Conservation (phyloP, 139 green algal species). For the Parachlorella kessleri region DNA sequence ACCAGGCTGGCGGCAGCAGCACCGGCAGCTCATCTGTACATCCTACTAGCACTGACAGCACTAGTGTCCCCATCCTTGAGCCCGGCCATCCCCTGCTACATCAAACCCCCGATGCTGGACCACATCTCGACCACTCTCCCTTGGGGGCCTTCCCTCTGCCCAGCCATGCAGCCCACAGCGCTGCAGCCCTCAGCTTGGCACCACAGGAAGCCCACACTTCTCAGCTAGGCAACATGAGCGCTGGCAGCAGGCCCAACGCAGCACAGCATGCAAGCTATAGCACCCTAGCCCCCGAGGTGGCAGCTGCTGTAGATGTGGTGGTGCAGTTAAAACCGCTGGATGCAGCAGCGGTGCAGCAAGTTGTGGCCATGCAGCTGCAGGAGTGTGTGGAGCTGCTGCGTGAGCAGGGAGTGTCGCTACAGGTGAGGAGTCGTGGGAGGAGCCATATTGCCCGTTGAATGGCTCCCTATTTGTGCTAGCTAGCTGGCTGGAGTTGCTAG, state of each 20-base stretch:
- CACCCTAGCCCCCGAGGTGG: slow-evolving; percentile 7
- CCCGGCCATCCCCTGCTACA: no score
- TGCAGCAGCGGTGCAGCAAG: background rate
- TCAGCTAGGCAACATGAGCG: background rate
- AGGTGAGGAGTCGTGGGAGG: no score
- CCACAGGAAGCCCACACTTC: background rate
- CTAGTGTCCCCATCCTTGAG: no score
- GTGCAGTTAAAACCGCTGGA: slow-evolving; percentile 8
- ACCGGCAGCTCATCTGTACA: no score
- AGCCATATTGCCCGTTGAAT: no score
- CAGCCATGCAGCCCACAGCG: slow-evolving; percentile 4
- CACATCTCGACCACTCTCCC: no score
- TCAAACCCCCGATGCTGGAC: no score
- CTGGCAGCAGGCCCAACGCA: background rate
- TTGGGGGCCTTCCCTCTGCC: no score
- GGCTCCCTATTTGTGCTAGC: no score
- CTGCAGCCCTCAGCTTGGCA: slow-evolving; percentile 8
- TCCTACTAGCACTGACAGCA: no score
- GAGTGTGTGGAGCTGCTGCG: background rate
- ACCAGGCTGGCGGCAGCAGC: background rate
- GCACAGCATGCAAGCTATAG: background rate
- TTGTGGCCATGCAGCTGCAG: slow-evolving; percentile 20
- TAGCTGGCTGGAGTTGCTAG: no score
- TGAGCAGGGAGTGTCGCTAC: slow-evolving; percentile 5
- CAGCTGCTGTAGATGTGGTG: slow-evolving; percentile 5